phyloP scores from a whole-genome alignment of 23 red algal species.

The Chondrus crispus region DNA sequence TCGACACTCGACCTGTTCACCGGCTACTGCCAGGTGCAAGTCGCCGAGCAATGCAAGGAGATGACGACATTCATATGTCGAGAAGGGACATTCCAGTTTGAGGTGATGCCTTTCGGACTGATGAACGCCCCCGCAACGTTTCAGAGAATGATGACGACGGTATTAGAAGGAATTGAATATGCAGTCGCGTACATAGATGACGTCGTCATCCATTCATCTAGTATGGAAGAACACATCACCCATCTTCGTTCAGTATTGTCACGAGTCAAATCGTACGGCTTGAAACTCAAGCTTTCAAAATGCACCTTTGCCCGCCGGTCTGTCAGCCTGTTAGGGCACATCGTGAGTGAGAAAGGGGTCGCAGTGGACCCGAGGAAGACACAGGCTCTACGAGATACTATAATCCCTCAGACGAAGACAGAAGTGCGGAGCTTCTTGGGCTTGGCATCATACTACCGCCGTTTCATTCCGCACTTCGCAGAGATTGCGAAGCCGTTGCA shows the following conservation, averaged over 20 bases:
- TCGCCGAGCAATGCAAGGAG: not conserved
- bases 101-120: slow-evolving; percentile 19
- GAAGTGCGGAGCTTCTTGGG: not conserved
- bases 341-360: not conserved
- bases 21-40: too few relatives aligned
- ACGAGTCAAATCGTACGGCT: not conserved
- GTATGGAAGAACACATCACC: not conserved
- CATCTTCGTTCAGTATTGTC: not conserved
- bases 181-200: not conserved
- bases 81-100: not conserved
- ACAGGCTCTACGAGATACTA: not conserved
- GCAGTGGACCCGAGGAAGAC: not conserved
- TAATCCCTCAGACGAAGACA: not conserved
- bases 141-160: not conserved
- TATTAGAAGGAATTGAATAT: not conserved
- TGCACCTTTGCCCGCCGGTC: not conserved
- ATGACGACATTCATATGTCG: slow-evolving; percentile 7
- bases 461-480: not conserved
- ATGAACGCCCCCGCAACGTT: slow-evolving; percentile 36
- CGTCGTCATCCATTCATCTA: not conserved
- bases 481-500: not conserved
- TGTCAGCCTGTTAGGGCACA: not conserved
- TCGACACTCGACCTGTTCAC: too few relatives aligned
- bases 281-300: slow-evolving; percentile 13
- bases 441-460: not conserved